Evolutionary conservation across 1,139 yeast genomes (phyloP).

Genomic region (Scheffersomyces titani): DNA sequence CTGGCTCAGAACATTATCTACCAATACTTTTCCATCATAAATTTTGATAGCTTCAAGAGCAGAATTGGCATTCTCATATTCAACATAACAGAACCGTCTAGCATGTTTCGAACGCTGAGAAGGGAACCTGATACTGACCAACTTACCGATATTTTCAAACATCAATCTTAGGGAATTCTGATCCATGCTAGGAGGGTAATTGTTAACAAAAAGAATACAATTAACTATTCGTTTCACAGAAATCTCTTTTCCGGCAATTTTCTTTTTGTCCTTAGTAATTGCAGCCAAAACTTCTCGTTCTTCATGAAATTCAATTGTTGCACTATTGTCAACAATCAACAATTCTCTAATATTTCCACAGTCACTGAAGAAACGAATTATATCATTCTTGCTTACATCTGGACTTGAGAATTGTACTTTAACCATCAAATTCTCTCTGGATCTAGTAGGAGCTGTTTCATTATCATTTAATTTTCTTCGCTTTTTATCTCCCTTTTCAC

Average conservation of each 20-base stretch:
- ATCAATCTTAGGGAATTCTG: constrained; percentile 38
- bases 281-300: constrained; percentile 59
- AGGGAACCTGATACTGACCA: constrained; percentile 66
- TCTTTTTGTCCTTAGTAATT: constrained; percentile 57
- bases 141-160: constrained; percentile 48
- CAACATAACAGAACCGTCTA: constrained; percentile 78
- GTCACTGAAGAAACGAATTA: constrained; percentile 51
- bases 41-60: constrained; percentile 50
- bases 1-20: constrained; percentile 21
- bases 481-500: background rate
- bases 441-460: constrained; percentile 26
- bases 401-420: constrained; percentile 44
- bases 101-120: constrained; percentile 53
- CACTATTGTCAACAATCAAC: constrained; percentile 19
- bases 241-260: constrained; percentile 42
- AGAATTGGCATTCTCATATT: constrained; percentile 43
- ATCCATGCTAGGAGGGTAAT: constrained; percentile 63
- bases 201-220: constrained; percentile 67
- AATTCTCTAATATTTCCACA: constrained; percentile 56
- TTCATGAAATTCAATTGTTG: constrained; percentile 56
- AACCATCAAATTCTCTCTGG: constrained; percentile 59
- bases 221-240: constrained; percentile 46
- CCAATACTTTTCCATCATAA: constrained; percentile 39
- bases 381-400: constrained; percentile 26
- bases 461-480: constrained; percentile 2